phyloP scores from a whole-genome alignment of 2,329 filamentous ascomycete species.

The Colletotrichum camelliae region DNA sequence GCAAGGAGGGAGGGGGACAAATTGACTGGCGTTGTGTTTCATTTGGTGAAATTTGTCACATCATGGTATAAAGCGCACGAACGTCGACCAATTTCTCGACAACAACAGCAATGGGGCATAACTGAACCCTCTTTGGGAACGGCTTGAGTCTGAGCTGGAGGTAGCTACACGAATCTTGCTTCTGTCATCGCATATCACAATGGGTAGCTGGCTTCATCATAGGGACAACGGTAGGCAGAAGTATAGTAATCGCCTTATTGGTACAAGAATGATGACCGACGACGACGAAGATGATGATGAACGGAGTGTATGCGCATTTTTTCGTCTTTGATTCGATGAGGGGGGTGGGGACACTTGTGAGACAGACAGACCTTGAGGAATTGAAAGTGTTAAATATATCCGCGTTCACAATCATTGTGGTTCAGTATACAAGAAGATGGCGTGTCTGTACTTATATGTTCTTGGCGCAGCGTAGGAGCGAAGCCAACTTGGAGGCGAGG shows the following conservation, averaged over 20 bases:
- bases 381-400: no score
- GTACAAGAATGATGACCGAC: background rate
- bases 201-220: background rate
- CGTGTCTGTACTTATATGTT: fast-evolving
- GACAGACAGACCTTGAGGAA: background rate
- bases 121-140: background rate
- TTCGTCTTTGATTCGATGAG: background rate
- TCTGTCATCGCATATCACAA: background rate
- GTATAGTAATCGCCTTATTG: background rate
- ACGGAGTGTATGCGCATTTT: background rate
- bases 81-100: background rate
- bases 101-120: background rate
- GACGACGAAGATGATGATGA: background rate
- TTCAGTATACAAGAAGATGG: background rate
- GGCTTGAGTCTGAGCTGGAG: fast-evolving
- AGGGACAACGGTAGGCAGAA: fast-evolving
- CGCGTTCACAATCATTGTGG: no score
- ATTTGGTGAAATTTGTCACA: no score
- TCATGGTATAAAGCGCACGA: no score
- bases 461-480: background rate
- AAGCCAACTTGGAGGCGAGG: no score
- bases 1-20: no score
- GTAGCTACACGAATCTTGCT: background rate
- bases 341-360: background rate
- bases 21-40: no score